phyloP scores from a whole-genome alignment of 2,329 filamentous ascomycete species.

The Chrysoporthe austroafricana region DNA sequence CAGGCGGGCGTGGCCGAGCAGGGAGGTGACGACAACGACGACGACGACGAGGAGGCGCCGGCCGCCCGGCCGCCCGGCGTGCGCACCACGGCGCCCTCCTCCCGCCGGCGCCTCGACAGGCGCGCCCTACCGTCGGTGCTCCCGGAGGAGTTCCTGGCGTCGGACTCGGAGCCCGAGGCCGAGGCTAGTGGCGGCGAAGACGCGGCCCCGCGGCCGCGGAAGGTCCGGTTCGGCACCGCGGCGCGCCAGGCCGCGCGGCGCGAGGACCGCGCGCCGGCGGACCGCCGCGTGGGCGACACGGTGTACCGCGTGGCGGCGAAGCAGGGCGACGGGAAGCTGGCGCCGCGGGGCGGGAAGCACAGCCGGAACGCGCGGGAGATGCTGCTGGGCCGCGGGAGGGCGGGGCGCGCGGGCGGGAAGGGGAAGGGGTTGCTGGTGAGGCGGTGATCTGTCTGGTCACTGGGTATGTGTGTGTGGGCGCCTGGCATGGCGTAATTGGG shows the following conservation, averaged over 20 bases:
- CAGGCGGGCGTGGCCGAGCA: conserved; percentile 34
- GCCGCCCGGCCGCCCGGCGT: conserved; percentile 3
- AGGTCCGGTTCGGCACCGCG: conserved; percentile 48
- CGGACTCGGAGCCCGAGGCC: conserved; percentile 49
- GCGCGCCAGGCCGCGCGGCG: conserved; percentile 44
- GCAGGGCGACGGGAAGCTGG: conserved; percentile 50
- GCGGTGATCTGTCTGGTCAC: conserved; percentile 28
- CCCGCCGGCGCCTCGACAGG: conserved; percentile 39
- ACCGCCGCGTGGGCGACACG: conserved; percentile 56
- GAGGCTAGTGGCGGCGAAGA: conserved; percentile 30
- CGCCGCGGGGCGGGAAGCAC: conserved; percentile 52
- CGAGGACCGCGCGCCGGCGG: conserved; percentile 43
- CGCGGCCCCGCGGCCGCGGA: conserved; percentile 40
- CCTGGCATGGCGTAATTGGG: not conserved
- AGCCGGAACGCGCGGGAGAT: conserved; percentile 47
- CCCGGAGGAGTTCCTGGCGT: conserved; percentile 59
- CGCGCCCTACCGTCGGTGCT: conserved; percentile 49
- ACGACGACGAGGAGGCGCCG: conserved; percentile 11
- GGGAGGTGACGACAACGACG: conserved; percentile 24
- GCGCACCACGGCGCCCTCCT: conserved; percentile 20
- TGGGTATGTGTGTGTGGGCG: not conserved
- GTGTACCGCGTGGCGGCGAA: conserved; percentile 55
- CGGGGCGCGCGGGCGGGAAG: conserved; percentile 28
- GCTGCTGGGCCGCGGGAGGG: conserved; percentile 51
- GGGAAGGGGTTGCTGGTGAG: conserved; percentile 52